Evolutionary conservation across 2,329 filamentous ascomycete genomes (phyloP).

Genomic region (Verticillium tricorpus): DNA sequence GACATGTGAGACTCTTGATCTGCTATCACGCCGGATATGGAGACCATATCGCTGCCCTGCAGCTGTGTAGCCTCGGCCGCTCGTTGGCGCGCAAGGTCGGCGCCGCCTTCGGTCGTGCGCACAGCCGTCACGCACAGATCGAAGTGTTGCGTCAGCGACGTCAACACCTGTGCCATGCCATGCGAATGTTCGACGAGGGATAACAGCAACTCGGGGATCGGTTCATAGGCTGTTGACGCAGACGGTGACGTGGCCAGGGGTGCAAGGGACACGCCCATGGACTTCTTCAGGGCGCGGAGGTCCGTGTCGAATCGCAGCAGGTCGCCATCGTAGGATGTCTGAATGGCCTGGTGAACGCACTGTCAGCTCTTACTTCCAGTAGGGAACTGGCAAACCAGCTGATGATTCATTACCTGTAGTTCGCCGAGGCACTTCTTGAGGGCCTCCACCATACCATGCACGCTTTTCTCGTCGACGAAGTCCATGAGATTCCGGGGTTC

Average conservation of each 20-base stretch:
- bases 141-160: conserved; percentile 81
- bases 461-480: conserved; percentile 70
- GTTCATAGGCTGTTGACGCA: conserved; percentile 29
- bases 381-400: background rate
- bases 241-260: conserved; percentile 25
- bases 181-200: conserved; percentile 70
- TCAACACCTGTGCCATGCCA: conserved; percentile 75
- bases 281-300: conserved; percentile 59
- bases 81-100: conserved; percentile 62
- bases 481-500: conserved; percentile 63
- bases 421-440: conserved; percentile 68
- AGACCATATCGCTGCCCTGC: conserved; percentile 44
- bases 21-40: conserved; percentile 63
- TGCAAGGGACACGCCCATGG: conserved; percentile 39
- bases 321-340: conserved; percentile 72
- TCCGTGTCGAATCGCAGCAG: conserved; percentile 72
- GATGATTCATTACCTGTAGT: conserved; percentile 48
- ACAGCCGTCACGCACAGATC: conserved; percentile 90
- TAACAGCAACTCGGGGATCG: conserved; percentile 51
- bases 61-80: conserved; percentile 59
- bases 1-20: conserved; percentile 47
- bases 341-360: conserved; percentile 43
- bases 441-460: conserved; percentile 59
- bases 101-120: conserved; percentile 80
- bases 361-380: conserved; percentile 12